These are phyloP conservation scores for Drosera spatulata DNA, from an alignment of 179 eudicot species.

Conservation along the genomic window DNA sequence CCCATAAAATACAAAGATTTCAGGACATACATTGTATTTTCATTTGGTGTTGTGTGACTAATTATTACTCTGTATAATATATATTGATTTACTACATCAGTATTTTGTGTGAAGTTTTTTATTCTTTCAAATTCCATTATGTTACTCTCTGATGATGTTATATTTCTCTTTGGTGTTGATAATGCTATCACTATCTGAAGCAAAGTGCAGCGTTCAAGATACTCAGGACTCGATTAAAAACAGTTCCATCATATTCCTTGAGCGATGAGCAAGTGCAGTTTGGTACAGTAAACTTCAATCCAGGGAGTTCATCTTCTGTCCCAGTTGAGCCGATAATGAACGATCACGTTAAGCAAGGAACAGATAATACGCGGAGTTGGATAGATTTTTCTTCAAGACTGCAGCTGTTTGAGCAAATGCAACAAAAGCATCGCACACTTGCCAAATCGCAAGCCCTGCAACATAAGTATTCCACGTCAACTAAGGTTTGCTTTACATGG, in stretches of 20 bases:
- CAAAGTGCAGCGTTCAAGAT: conserved; percentile 98
- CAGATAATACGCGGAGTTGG: conserved; percentile 36
- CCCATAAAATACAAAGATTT: no score
- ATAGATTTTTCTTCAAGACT: conserved; percentile 66
- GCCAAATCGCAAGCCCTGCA: conserved; percentile 31
- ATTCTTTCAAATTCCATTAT: no score
- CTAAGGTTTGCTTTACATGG: conserved; percentile 36
- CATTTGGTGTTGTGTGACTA: no score
- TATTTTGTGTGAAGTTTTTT: no score
- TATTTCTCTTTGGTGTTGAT: no score
- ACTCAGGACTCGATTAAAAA: conserved; percentile 80
- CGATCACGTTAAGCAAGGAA: conserved; percentile 40
- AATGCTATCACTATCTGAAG: conserved; percentile 28
- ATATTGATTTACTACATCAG: no score
- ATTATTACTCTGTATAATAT: no score
- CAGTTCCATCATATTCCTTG: conserved; percentile 79
- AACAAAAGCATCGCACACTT: conserved; percentile 52
- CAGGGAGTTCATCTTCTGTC: conserved; percentile 16
- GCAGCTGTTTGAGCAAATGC: conserved; percentile 70
- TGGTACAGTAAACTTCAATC: conserved; percentile 22
- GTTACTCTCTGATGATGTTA: no score
- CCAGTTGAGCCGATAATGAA: conserved; percentile 15
- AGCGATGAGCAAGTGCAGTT: conserved; percentile 35
- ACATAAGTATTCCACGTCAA: conserved; percentile 26
- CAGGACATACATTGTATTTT: no score